phyloP scores from a whole-genome alignment of 2,329 filamentous ascomycete species.

The Xenoacremonium recifei region DNA sequence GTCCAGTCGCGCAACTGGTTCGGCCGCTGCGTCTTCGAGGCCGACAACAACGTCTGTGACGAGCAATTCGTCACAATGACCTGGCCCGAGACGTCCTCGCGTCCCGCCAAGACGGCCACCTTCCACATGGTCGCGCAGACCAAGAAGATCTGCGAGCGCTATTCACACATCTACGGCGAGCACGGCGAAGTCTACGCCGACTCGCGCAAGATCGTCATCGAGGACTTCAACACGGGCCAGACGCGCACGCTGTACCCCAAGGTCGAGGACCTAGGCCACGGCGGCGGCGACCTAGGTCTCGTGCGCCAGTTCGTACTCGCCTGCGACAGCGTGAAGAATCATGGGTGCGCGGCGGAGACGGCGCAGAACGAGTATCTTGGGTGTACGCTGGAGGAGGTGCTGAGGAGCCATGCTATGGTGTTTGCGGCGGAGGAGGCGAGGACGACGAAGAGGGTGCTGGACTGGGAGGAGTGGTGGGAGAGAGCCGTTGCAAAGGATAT shows the following conservation, averaged over 20 bases:
- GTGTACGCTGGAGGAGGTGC: constrained; percentile 79
- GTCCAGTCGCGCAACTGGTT: constrained; percentile 68
- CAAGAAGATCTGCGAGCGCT: constrained; percentile 79
- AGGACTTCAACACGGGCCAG: constrained; percentile 50
- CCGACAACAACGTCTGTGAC: constrained; percentile 91
- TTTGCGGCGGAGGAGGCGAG: constrained; percentile 93
- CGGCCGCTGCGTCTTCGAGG: constrained; percentile 91
- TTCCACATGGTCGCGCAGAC: constrained; percentile 96
- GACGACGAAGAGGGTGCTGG: constrained; percentile 63
- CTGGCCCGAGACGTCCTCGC: constrained; percentile 69
- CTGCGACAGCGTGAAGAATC: constrained; percentile 74
- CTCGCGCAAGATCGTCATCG: constrained; percentile 70
- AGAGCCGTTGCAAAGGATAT: constrained; percentile 24
- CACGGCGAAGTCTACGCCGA: constrained; percentile 86
- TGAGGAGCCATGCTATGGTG: constrained; percentile 88
- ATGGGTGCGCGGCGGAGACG: constrained; percentile 60
- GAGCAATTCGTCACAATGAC: constrained; percentile 86
- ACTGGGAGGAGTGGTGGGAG: constrained; percentile 77
- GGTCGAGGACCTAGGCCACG: constrained; percentile 37
- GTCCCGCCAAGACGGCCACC: constrained; percentile 75
- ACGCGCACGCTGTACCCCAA: constrained; percentile 29
- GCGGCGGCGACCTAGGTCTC: constrained; percentile 53
- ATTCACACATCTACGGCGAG: constrained; percentile 83
- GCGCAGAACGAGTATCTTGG: constrained; percentile 78
- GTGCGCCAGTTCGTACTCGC: constrained; percentile 81